A percentile compares a stretch with the other conserved stretches of the same genome.
phyloP scores from a whole-genome alignment of 2,329 filamentous ascomycete genomes.

The Pseudofabraea citricarpa region DNA sequence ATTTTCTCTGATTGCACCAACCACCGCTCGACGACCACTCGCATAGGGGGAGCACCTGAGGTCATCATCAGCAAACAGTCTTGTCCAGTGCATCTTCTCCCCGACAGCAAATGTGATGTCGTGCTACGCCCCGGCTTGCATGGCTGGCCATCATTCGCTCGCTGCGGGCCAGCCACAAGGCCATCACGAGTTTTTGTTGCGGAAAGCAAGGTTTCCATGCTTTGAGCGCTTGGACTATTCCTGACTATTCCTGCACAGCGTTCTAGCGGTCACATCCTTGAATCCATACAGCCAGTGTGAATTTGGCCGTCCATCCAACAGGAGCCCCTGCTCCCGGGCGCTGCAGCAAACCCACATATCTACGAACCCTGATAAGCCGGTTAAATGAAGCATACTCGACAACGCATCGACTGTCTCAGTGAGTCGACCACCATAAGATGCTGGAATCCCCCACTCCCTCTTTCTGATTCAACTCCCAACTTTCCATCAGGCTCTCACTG shows the following conservation, averaged over 20 bases:
- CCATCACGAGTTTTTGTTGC: neutral
- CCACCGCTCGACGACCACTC: neutral
- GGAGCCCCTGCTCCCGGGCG: neutral
- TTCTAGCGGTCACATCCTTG: neutral
- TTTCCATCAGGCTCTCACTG: slow-evolving; percentile 3
- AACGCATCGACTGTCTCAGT: slow-evolving; percentile 2
- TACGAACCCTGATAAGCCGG: neutral
- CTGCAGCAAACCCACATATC: slow-evolving; percentile 1
- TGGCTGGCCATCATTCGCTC: neutral
- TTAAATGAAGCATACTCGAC: neutral
- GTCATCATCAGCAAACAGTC: too few species aligned
- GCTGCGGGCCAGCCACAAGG: neutral
- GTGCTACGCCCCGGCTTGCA: too few species aligned
- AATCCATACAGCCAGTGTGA: neutral
- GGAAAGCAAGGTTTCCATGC: neutral
- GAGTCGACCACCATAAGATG: slow-evolving; percentile 1
- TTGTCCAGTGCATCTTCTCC: too few species aligned
- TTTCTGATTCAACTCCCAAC: neutral
- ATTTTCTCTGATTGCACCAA: neutral
- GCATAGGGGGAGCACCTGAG: neutral
- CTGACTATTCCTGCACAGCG: slow-evolving; percentile 1
- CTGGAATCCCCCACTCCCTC: neutral
- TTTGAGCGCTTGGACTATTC: slow-evolving; percentile 1
- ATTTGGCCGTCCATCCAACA: neutral
- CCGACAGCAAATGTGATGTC: too few species aligned